These are phyloP conservation scores for Cydonia oblonga DNA, from an alignment of 331 rosid genomes.

Conservation along the genomic window DNA sequence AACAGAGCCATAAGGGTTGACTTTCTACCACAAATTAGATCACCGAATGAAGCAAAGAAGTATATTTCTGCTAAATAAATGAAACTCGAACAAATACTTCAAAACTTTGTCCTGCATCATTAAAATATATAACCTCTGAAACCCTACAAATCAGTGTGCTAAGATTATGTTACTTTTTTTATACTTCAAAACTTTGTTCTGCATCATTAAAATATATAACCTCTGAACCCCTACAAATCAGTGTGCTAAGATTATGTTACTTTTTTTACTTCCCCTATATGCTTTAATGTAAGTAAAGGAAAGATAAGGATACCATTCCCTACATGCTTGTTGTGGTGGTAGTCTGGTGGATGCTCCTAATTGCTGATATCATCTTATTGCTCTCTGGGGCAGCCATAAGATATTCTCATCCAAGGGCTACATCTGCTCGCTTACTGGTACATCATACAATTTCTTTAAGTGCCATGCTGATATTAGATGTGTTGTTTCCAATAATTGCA, in stretches of 20 bases:
- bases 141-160: neutral
- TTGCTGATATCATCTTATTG: neutral
- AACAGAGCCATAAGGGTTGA: neutral
- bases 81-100: neutral
- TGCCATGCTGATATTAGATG: slow-evolving; percentile 15
- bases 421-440: slow-evolving; percentile 5
- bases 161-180: neutral
- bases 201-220: neutral
- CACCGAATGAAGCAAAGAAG: neutral
- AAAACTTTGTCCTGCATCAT: neutral
- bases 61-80: neutral
- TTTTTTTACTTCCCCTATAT: neutral
- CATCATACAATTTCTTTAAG: neutral
- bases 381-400: neutral
- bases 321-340: neutral
- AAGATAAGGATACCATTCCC: neutral
- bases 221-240: neutral
- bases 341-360: neutral
- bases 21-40: neutral
- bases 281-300: neutral
- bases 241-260: neutral
- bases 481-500: slow-evolving; percentile 43
- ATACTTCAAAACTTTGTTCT: neutral
- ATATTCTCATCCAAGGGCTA: neutral
- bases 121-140: neutral